Evolutionary conservation across 192 early-diverging fungal genomes (phyloP), one percentile per base, ranked within the genome.

Genomic region (Rhizophagus clarus): DNA sequence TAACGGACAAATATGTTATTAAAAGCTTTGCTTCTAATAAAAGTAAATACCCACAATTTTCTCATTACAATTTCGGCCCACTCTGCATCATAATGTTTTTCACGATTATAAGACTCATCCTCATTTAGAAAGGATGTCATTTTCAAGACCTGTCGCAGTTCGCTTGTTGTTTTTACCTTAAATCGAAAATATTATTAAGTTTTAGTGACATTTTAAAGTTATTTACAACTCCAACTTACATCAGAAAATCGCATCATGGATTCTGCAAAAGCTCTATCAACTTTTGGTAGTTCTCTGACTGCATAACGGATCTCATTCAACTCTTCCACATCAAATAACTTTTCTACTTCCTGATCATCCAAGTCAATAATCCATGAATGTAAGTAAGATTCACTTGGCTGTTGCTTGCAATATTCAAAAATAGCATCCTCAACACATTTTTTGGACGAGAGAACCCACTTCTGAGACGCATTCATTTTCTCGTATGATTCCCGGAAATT

Each of bases 61-160:
- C 32, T 32, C 32, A 80, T 72, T 22, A 80, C 71, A 9, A 73
- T 60, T 47, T 37, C 61, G 42, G 63, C 71, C 67, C 60, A 80
- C 34, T 80, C n/a, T 22, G 60, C 28, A 73, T 80, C 45, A 32
- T 80, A 80, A 80, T 80, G 26, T 45, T 60, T 61, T 70, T 61
- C n/a, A 7, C 29, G 29, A 62, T 80, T 42, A 64, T 80, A 80
- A 17, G 40, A 22, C 47, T 80, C 34, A 47, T 80, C 32, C 12
- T 80, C 10, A 28, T 66, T 64, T 80, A 61, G 28, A 51, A 73
- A 73, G 1, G 71, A 73, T 34, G 2, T 80, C 29, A 24, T 73
- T 71, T 80, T 74, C n/a, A 80, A 64, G 24, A 80, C 70, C 20
- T 61, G 28, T 61, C n/a, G 51, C 29, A 79, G 78, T 42, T 71